Percentiles rank a stretch among this genome's conserved stretches.
These are phyloP conservation scores for Cladosporium sp. DNA, from an alignment of 2,329 filamentous ascomycete species.

Conservation along the genomic window DNA sequence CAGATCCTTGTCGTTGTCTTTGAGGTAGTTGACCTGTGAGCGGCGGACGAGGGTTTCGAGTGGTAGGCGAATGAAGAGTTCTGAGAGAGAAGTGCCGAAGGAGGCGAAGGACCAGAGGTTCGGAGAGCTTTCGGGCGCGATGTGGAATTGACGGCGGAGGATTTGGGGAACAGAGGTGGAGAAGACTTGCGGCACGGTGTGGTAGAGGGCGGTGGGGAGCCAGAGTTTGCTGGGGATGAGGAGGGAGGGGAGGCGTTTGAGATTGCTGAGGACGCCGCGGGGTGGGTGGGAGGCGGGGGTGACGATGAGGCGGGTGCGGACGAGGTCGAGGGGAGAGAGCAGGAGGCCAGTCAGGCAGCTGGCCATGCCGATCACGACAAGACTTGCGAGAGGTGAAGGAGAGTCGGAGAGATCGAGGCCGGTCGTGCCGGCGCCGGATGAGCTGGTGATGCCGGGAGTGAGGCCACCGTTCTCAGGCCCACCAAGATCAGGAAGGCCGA, in stretches of 20 bases:
- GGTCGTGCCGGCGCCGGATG: slow-evolving; percentile 32
- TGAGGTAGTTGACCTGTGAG: slow-evolving; percentile 62
- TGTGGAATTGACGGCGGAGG: slow-evolving; percentile 75
- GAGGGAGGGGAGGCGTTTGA: slow-evolving; percentile 71
- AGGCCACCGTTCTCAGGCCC: slow-evolving; percentile 69
- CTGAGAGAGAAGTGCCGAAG: slow-evolving; percentile 73
- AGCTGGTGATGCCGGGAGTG: slow-evolving; percentile 48
- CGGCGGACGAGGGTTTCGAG: slow-evolving; percentile 88
- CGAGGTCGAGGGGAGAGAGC: slow-evolving; percentile 82
- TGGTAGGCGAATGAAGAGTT: slow-evolving; percentile 82
- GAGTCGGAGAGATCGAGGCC: slow-evolving; percentile 77
- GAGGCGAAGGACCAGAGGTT: slow-evolving; percentile 76
- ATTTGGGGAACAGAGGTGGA: slow-evolving; percentile 79
- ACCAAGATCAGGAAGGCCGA: slow-evolving; percentile 83
- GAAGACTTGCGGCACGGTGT: slow-evolving; percentile 80
- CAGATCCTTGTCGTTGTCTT: slow-evolving; percentile 33
- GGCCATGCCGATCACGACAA: slow-evolving; percentile 66
- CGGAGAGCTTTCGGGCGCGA: slow-evolving; percentile 78
- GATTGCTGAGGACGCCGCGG: slow-evolving; percentile 71
- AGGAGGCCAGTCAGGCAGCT: slow-evolving; percentile 70
- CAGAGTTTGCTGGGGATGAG: slow-evolving; percentile 64
- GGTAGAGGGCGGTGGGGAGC: slow-evolving; percentile 77
- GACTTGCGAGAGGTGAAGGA: slow-evolving; percentile 74
- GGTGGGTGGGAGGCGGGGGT: slow-evolving; percentile 67
- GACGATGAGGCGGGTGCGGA: slow-evolving; percentile 81